These are phyloP conservation scores for Psidium guajava DNA, from an alignment of 345 rosid species.

Conservation along the genomic window DNA sequence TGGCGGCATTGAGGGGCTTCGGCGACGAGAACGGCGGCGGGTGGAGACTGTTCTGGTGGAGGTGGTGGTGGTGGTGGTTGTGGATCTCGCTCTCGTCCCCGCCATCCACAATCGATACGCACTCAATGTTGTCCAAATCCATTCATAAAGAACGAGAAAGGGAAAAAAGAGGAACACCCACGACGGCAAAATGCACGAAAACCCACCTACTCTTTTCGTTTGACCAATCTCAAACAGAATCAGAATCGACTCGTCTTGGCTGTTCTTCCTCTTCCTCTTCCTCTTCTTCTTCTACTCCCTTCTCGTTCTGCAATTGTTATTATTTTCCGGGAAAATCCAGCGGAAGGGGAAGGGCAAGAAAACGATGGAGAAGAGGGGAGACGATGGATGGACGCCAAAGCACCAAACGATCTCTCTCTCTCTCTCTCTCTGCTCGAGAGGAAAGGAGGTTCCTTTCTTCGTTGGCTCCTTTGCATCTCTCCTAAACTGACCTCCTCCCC, in stretches of 20 bases:
- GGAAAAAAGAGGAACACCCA: background rate
- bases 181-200: background rate
- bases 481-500: background rate
- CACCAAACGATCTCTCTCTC: slow-evolving; percentile 14
- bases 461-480: slow-evolving; percentile 3
- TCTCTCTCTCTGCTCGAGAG: background rate
- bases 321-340: slow-evolving; percentile 3
- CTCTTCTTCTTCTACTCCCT: background rate
- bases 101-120: slow-evolving; percentile 55
- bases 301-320: background rate
- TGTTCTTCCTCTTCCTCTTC: background rate
- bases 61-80: slow-evolving; percentile 11
- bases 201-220: background rate
- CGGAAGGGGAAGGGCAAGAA: slow-evolving; percentile 2
- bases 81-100: slow-evolving; percentile 58
- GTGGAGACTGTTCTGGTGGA: slow-evolving; percentile 1
- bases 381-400: slow-evolving; percentile 1
- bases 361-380: slow-evolving; percentile 3
- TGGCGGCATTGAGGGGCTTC: slow-evolving; percentile 25
- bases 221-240: background rate
- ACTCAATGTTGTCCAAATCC: slow-evolving; percentile 79
- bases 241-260: background rate
- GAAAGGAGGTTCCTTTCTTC: slow-evolving; percentile 31
- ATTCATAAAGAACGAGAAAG: slow-evolving; percentile 11
- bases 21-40: slow-evolving; percentile 39